phyloP scores from a whole-genome alignment of 345 rosid genomes.

The Raphanus sativus region DNA sequence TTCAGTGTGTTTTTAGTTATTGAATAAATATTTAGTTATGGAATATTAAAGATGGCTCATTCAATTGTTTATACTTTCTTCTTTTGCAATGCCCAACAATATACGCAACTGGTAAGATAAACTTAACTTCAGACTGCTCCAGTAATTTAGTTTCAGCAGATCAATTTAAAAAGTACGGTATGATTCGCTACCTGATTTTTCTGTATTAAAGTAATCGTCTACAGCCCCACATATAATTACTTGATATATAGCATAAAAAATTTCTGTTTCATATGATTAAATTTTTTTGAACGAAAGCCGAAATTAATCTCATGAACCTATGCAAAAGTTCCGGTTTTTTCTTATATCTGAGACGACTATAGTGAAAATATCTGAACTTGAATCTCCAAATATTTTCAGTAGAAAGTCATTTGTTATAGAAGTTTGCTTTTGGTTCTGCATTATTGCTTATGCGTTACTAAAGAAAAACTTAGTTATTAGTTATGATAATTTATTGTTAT shows the following conservation, averaged over 20 bases:
- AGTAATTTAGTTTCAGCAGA: not conserved
- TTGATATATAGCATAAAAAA: not conserved
- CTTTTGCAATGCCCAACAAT: not conserved
- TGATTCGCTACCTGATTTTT: not conserved
- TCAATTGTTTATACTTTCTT: not conserved
- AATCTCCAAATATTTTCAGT: not conserved
- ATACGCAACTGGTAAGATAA: not conserved
- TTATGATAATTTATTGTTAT: not conserved
- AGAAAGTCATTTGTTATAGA: not conserved
- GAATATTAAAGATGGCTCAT: too few species aligned
- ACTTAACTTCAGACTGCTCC: not conserved
- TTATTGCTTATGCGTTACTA: too few species aligned
- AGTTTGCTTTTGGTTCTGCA: not conserved
- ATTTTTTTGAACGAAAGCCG: not conserved
- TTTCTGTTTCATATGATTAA: not conserved
- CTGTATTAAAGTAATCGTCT: not conserved
- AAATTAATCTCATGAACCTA: not conserved
- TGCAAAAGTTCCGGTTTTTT: not conserved
- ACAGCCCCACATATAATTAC: not conserved
- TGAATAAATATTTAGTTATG: too few species aligned
- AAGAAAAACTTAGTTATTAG: not conserved
- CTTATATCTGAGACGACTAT: not conserved
- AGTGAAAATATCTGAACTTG: not conserved
- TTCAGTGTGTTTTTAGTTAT: not conserved
- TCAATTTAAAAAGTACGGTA: not conserved